These are phyloP conservation scores for Malassezia vespertilionis DNA, from an alignment of 1,284 basidiomycete genomes.

Conservation along the genomic window DNA sequence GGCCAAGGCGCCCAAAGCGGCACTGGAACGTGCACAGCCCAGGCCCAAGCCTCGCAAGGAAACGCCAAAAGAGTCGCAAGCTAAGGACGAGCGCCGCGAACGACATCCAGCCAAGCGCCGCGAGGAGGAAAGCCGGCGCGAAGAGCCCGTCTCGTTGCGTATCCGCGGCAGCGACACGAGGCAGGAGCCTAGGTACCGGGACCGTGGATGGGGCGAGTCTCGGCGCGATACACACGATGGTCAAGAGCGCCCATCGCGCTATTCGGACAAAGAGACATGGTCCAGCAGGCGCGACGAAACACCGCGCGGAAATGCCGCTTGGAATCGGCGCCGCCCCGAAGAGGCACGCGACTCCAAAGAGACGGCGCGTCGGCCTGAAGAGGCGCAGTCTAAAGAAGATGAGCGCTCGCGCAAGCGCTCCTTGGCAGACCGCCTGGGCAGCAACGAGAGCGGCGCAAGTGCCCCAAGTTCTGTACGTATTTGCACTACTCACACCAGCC, in stretches of 20 bases:
- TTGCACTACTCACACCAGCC: too few relatives aligned
- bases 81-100: not conserved
- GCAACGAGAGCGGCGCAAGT: not conserved
- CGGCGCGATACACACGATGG: slow-evolving; percentile 1
- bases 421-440: slow-evolving; percentile 12
- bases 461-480: too few relatives aligned
- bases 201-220: not conserved
- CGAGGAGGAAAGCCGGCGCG: not conserved
- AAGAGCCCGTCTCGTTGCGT: not conserved
- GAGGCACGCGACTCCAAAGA: not conserved
- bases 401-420: slow-evolving; percentile 15
- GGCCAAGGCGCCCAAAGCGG: not conserved
- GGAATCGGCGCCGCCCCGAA: slow-evolving; percentile 9
- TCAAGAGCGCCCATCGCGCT: not conserved
- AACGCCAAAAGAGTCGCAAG: not conserved
- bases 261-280: too few relatives aligned
- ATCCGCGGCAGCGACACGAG: slow-evolving; percentile 2
- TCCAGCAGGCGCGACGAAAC: slow-evolving; percentile 1
- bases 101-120: not conserved
- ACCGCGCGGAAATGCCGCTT: slow-evolving; percentile 1
- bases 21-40: not conserved
- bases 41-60: not conserved
- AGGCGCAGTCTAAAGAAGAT: not conserved
- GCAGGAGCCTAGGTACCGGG: not conserved
- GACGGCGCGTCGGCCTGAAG: not conserved